phyloP scores from a whole-genome alignment of 2,329 filamentous ascomycete genomes.

The Ilyonectria robusta region DNA sequence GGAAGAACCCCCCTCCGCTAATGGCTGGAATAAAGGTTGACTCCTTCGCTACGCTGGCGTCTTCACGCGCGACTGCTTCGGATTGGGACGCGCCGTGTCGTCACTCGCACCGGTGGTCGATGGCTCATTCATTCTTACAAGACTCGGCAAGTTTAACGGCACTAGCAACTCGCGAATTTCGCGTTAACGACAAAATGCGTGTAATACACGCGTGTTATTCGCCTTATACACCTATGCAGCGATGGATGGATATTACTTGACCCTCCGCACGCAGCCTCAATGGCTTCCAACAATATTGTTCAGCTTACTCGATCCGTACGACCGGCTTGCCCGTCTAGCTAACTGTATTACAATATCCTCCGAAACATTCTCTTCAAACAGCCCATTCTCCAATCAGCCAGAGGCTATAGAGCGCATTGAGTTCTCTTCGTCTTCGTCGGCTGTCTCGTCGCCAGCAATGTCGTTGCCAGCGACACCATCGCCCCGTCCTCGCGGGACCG shows the following conservation, averaged over 20 bases:
- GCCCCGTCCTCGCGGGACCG: background rate
- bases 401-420: background rate
- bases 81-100: too few species aligned
- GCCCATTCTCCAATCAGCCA: background rate
- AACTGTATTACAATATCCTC: background rate
- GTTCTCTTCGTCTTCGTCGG: too few species aligned
- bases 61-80: too few species aligned
- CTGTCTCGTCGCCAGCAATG: too few species aligned
- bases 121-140: too few species aligned
- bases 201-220: background rate
- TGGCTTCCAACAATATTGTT: background rate
- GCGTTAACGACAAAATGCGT: background rate
- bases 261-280: background rate
- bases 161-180: too few species aligned
- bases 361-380: background rate
- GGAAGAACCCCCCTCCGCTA: too few species aligned
- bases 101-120: too few species aligned
- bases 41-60: too few species aligned
- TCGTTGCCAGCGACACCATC: background rate
- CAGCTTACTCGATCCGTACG: background rate
- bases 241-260: background rate
- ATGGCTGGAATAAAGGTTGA: too few species aligned
- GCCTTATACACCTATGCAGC: background rate
- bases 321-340: background rate
- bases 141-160: too few species aligned